Percentiles rank a stretch among this genome's conserved stretches.
These are phyloP conservation scores for Sordaria brevicollis DNA, from an alignment of 495 filamentous ascomycete species.

Conservation along the genomic window DNA sequence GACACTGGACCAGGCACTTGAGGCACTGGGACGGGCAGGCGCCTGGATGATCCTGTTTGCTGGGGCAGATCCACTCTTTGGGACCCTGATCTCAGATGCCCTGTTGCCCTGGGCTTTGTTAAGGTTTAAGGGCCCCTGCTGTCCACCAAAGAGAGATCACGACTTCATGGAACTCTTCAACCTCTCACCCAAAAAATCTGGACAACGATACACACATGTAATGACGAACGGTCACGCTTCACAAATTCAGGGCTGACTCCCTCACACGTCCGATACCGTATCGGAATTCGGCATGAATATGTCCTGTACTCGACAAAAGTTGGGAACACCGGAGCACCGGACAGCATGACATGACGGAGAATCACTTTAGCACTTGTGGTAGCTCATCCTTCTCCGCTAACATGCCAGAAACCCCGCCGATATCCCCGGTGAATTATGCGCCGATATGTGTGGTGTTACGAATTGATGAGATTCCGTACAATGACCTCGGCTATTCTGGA, in stretches of 20 bases:
- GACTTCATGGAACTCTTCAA: background rate
- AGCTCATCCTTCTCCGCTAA: background rate
- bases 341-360: background rate
- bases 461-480: background rate
- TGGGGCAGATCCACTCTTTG: background rate
- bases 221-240: background rate
- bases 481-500: background rate
- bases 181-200: background rate
- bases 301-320: too few relatives aligned
- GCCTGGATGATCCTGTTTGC: background rate
- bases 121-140: too few relatives aligned
- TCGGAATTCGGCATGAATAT: background rate
- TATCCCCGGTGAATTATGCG: background rate
- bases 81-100: background rate
- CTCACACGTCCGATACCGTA: background rate
- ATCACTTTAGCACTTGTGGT: background rate
- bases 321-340: too few relatives aligned
- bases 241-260: background rate
- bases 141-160: background rate
- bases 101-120: background rate
- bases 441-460: background rate
- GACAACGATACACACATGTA: background rate
- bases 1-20: background rate
- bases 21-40: background rate
- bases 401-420: background rate